phyloP scores from a whole-genome alignment of 495 filamentous ascomycete genomes.

The Penicillium robsamsonii region DNA sequence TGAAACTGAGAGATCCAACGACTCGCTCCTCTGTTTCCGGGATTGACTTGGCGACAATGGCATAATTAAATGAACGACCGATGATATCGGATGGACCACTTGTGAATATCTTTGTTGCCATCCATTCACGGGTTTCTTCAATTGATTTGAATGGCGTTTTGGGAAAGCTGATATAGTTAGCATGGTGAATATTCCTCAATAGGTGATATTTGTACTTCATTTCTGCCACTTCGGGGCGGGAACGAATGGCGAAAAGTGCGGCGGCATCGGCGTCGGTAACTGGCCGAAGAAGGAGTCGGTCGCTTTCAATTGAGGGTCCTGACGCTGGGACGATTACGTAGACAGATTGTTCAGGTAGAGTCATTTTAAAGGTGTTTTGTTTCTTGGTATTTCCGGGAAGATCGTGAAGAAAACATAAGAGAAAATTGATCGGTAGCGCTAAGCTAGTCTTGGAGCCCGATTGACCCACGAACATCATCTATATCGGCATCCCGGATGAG shows the following conservation, averaged over 20 bases:
- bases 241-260: constrained; percentile 22
- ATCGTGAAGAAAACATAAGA: neutral
- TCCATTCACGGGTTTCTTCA: constrained; percentile 22
- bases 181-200: neutral
- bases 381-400: neutral
- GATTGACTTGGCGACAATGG: constrained; percentile 25
- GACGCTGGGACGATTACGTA: constrained; percentile 13
- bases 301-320: constrained; percentile 20
- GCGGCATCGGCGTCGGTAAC: constrained; percentile 14
- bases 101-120: constrained; percentile 19
- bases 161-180: constrained; percentile 15
- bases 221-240: constrained; percentile 20
- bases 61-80: constrained; percentile 23
- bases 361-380: neutral
- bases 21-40: constrained; percentile 14
- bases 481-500: neutral
- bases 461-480: neutral
- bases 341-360: constrained; percentile 16
- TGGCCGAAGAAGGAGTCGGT: constrained; percentile 23
- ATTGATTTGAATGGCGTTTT: constrained; percentile 24
- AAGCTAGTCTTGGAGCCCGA: constrained; percentile 13
- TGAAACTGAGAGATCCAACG: constrained; percentile 26
- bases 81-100: constrained; percentile 18
- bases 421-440: neutral
- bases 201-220: constrained; percentile 14